Base-by-base conservation (phyloP, 2,329 filamentous ascomycete genomes). In the Thelonectria rubi region DNA sequence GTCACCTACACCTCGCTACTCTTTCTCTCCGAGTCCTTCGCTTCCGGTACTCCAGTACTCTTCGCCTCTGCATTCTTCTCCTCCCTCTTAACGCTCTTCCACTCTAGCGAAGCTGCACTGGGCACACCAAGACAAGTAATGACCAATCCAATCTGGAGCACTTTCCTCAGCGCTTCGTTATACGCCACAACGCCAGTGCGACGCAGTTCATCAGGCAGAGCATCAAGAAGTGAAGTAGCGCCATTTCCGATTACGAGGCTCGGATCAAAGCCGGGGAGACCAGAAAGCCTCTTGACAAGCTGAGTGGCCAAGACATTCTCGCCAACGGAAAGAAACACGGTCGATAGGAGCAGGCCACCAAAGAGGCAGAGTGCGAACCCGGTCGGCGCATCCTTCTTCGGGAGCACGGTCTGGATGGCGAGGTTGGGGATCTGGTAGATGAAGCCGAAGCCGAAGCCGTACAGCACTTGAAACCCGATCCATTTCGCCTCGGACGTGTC, bases 331-430 rank as follows among this genome's bases (percentile, higher is more conserved):
- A 80, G 69, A 62, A 82, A 82, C 26, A 84, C 72, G 43, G 80
- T 74, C 7, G 80, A 80, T 49, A 78, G 78, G 1, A 82, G 71
- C 2, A 77, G 73, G 68, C 82, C 79, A 17, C 71, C 69, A 68
- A 82, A 83, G 64, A 82, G 75, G 69, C 82, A 78, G 39, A 82
- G 67, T 2, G 79, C 75, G 1, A 75, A 74, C 42, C 81, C 81
- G 11, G 80, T 74, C 12, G 81, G 72, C 3, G 81, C 77, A 55
- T 84, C 80, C 11, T 65, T 66, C 15, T 53, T 72, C n/a, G 73
- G 72, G n/a, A 83, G 78, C 80, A 20, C 82, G 66, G 59, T 80
- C 80, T 10, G 81, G 11, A 78, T 80, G 0, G 79, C 81, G n/a
- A 83, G 67, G 57, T 79, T 80, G 4, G 81, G 79, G 9, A 75